Base-by-base conservation (phyloP, 2,329 filamentous ascomycete species). In the Nigrograna mackinnonii region DNA sequence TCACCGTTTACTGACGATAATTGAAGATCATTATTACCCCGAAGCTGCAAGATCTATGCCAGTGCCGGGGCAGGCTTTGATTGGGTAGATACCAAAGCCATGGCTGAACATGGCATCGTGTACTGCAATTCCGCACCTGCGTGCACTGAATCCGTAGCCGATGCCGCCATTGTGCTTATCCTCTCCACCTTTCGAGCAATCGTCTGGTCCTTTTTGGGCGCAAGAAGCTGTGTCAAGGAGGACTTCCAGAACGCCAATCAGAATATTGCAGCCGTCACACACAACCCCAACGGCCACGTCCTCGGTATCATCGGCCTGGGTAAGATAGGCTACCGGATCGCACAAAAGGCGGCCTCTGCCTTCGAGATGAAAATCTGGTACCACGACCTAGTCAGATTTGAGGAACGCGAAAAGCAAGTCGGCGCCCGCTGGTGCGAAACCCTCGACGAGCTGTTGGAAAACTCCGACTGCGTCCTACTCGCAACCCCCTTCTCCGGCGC, bases 111-210 rank as follows among this genome's bases (percentile, higher is more conserved):
- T 58, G 85, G 82, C 80, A 79, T 87, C 48, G 68, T 85, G 38
- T 90, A 89, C 69, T 89, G 86, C 73, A 89, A 90, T 68, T 79
- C 82, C 3, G 85, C 85, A 2, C 77, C 82, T 2, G 85, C 86
- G 0, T 85, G 84, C 24, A 84, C 84, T 5, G 86, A 90, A 57
- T 82, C 85, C 4, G 86, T 89, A 2, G 85, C 86, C 37, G 87
- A 90, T 64, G 82, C 87, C 47, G 82, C 84, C 14, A 74, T 88
- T 30, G 84, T 83, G 57, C 78, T 86, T 54, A 80, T 90, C 52
- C 79, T 91, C 37, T 79, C 80, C 6, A 83, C 80, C 12, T 90
- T 89, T 71, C 83, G 86, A 38, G 76, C 81, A 34, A 77, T 90
- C 11, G 75, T 80, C 2, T 88, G 84, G 80, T 84, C 79, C 48